Evolutionary conservation across 192 early-diverging fungal genomes (phyloP).

Genomic region (Umbelopsis sp.): DNA sequence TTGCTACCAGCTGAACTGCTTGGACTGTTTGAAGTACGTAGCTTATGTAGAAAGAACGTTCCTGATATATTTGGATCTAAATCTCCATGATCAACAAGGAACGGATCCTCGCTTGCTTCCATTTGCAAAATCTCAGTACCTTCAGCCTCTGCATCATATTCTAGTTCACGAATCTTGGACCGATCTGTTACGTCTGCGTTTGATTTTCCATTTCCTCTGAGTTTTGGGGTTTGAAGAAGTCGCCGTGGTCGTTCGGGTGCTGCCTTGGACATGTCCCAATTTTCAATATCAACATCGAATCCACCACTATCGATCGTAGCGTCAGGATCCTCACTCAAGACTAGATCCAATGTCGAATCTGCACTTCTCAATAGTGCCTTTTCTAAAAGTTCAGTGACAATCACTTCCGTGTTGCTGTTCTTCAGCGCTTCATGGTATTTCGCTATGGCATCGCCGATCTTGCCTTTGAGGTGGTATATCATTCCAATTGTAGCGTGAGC

Average conservation of each 20-base stretch:
- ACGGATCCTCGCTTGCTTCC: constrained; percentile 4
- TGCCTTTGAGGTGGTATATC: constrained; percentile 57
- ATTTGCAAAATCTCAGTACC: background rate
- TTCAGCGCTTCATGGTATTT: constrained; percentile 53
- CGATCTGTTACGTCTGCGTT: background rate
- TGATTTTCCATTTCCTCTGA: background rate
- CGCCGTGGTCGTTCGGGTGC: background rate
- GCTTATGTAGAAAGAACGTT: background rate
- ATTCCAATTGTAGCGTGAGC: constrained; percentile 54
- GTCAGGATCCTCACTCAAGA: constrained; percentile 5
- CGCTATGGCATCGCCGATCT: constrained; percentile 51
- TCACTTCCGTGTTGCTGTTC: constrained; percentile 10
- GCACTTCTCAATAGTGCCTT: background rate
- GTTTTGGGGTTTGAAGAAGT: constrained; percentile 5
- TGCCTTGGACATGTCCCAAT: background rate
- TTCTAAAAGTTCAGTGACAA: constrained; percentile 6
- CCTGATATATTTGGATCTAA: constrained; percentile 5
- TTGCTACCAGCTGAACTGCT: background rate
- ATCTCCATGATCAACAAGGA: constrained; percentile 9
- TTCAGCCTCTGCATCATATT: constrained; percentile 1
- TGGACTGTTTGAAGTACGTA: background rate
- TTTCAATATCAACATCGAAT: constrained; percentile 1
- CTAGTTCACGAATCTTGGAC: background rate
- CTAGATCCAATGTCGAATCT: background rate
- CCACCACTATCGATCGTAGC: constrained; percentile 3